phyloP scores from a whole-genome alignment of 2,329 filamentous ascomycete genomes.

The Fusarium sp. region DNA sequence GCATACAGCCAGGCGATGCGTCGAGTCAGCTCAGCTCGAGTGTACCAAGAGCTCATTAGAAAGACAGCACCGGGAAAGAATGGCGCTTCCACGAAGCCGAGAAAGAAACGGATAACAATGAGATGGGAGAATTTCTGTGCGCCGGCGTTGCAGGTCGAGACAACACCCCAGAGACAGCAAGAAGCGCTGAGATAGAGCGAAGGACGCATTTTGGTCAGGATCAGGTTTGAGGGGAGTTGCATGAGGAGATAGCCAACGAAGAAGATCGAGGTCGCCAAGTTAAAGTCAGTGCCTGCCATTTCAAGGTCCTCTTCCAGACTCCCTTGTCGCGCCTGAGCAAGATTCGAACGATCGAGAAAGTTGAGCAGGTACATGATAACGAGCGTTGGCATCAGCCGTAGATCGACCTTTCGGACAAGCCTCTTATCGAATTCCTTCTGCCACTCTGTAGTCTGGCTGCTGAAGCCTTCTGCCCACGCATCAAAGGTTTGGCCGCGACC shows the following conservation, averaged over 20 bases:
- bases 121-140: slow-evolving; percentile 54
- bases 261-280: slow-evolving; percentile 67
- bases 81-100: slow-evolving; percentile 56
- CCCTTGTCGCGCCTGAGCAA: slow-evolving; percentile 64
- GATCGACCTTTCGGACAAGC: slow-evolving; percentile 61
- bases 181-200: slow-evolving; percentile 61
- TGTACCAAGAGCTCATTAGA: slow-evolving; percentile 58
- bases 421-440: slow-evolving; percentile 39
- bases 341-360: slow-evolving; percentile 63
- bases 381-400: slow-evolving; percentile 61
- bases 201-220: slow-evolving; percentile 63
- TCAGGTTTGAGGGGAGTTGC: slow-evolving; percentile 68
- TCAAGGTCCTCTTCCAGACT: slow-evolving; percentile 61
- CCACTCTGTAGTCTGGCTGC: slow-evolving; percentile 31
- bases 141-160: slow-evolving; percentile 58
- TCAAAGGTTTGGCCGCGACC: slow-evolving; percentile 12
- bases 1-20: slow-evolving; percentile 67
- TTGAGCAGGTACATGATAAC: slow-evolving; percentile 66
- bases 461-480: slow-evolving; percentile 24
- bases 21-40: slow-evolving; percentile 59
- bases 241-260: slow-evolving; percentile 69
- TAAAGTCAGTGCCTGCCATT: slow-evolving; percentile 66
- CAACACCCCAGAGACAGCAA: slow-evolving; percentile 55
- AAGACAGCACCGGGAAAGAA: slow-evolving; percentile 61
- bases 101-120: slow-evolving; percentile 58